Percentiles rank a stretch among this genome's conserved stretches.
Evolutionary conservation across 1,284 basidiomycete species (phyloP).

Genomic region (Trichosporon ovoides): DNA sequence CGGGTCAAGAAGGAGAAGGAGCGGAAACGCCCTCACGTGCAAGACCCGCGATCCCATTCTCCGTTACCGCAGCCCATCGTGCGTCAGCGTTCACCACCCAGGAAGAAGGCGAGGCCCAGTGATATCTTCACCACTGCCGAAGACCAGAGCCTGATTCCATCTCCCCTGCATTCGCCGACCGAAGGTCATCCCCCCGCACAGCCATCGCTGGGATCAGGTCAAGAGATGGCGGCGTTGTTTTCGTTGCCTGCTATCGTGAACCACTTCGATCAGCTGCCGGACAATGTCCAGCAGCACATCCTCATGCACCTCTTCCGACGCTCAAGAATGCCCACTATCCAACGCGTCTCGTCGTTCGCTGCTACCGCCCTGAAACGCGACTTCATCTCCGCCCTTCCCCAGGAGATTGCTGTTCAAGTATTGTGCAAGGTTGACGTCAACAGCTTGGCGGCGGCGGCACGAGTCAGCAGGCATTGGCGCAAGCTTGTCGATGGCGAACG

Average conservation of each 20-base stretch:
- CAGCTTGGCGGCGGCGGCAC: constrained; percentile 32
- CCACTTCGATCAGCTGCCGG: constrained; percentile 45
- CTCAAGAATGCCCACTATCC: constrained; percentile 45
- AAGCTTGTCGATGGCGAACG: constrained; percentile 43
- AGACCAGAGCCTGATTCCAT: constrained; percentile 15
- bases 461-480: constrained; percentile 42
- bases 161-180: constrained; percentile 33
- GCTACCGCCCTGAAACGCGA: constrained; percentile 43
- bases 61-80: background rate
- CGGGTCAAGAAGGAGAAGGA: constrained; percentile 34
- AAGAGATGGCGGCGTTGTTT: constrained; percentile 42
- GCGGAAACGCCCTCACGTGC: constrained; percentile 33
- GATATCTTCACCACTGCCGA: constrained; percentile 8
- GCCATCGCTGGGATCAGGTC: constrained; percentile 34
- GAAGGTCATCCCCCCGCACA: constrained; percentile 1
- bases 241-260: constrained; percentile 41
- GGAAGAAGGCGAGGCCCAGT: constrained; percentile 38
- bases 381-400: constrained; percentile 42
- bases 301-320: constrained; percentile 47
- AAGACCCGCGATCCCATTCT: background rate
- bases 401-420: constrained; percentile 45
- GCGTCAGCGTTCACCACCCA: constrained; percentile 28
- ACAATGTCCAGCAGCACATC: constrained; percentile 47
- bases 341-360: constrained; percentile 40
- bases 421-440: constrained; percentile 37